Evolutionary conservation across 805 yeast genomes (phyloP).

Genomic region (Metschnikowia sp.): DNA sequence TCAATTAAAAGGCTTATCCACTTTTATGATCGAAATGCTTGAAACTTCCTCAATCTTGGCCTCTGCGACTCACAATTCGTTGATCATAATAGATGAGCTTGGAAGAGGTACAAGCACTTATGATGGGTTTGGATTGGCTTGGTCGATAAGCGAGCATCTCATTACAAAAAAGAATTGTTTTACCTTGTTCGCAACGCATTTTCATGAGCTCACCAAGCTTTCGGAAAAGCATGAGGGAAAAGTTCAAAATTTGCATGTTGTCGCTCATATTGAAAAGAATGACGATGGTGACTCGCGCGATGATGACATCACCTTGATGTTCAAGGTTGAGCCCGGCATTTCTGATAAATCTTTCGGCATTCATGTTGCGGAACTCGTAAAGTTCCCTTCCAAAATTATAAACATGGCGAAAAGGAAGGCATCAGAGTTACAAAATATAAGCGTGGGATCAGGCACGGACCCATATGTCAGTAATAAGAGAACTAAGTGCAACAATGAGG

Average conservation of each 20-base stretch:
- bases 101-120: constrained; percentile 89
- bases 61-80: constrained; percentile 72
- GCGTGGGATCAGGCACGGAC: constrained; percentile 31
- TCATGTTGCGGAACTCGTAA: constrained; percentile 94
- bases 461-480: constrained; percentile 45
- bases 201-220: constrained; percentile 88
- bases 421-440: constrained; percentile 68
- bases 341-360: constrained; percentile 96
- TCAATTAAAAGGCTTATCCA: constrained; percentile 93
- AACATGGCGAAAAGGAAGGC: constrained; percentile 96
- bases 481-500: constrained; percentile 49
- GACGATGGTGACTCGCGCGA: constrained; percentile 34
- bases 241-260: constrained; percentile 85
- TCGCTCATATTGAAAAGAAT: constrained; percentile 73
- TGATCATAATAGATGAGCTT: constrained; percentile 88
- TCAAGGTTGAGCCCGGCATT: constrained; percentile 94
- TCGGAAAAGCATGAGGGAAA: constrained; percentile 53
- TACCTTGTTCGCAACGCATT: constrained; percentile 93
- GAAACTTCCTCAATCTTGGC: constrained; percentile 87
- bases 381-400: constrained; percentile 86
- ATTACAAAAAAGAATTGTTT: constrained; percentile 70
- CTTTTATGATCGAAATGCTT: constrained; percentile 95
- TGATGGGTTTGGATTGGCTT: constrained; percentile 97
- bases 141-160: constrained; percentile 90
- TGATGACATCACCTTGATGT: constrained; percentile 78